A percentile compares a stretch with the other conserved stretches of the same genome.
These are phyloP conservation scores for Lentinus tigrinus DNA, from an alignment of 768 basidiomycete genomes.

Conservation along the genomic window DNA sequence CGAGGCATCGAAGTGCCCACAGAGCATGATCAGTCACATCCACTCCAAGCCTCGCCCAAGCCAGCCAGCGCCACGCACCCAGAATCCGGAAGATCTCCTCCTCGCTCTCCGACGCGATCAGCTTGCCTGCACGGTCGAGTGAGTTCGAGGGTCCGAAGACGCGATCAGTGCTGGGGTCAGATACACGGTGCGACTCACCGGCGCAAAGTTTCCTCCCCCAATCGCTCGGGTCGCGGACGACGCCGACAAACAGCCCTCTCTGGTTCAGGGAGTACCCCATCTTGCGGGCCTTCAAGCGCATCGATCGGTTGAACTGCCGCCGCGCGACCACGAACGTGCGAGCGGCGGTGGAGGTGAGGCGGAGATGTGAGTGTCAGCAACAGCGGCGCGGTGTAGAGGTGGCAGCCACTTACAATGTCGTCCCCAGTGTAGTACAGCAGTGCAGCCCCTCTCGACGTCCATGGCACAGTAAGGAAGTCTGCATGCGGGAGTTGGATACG, in stretches of 20 bases:
- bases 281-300: conserved; percentile 79
- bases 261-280: conserved; percentile 89
- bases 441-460: conserved; percentile 76
- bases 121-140: conserved; percentile 12
- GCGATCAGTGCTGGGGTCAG: background rate
- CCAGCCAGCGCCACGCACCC: conserved; percentile 38
- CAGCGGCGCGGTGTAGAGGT: too few relatives aligned
- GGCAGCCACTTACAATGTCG: conserved; percentile 69
- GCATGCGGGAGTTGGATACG: background rate
- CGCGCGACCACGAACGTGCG: background rate
- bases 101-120: conserved; percentile 83
- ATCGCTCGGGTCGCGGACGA: conserved; percentile 69
- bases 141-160: background rate
- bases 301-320: conserved; percentile 84
- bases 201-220: conserved; percentile 56
- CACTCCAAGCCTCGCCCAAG: background rate
- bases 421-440: conserved; percentile 94
- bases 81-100: conserved; percentile 82
- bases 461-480: conserved; percentile 85
- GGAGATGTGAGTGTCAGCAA: too few relatives aligned
- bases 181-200: conserved; percentile 40
- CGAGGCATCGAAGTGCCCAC: too few relatives aligned
- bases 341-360: background rate
- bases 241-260: conserved; percentile 70
- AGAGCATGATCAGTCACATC: background rate